phyloP scores from a whole-genome alignment of 2,329 filamentous ascomycete genomes.

The Cytospora leucostoma region DNA sequence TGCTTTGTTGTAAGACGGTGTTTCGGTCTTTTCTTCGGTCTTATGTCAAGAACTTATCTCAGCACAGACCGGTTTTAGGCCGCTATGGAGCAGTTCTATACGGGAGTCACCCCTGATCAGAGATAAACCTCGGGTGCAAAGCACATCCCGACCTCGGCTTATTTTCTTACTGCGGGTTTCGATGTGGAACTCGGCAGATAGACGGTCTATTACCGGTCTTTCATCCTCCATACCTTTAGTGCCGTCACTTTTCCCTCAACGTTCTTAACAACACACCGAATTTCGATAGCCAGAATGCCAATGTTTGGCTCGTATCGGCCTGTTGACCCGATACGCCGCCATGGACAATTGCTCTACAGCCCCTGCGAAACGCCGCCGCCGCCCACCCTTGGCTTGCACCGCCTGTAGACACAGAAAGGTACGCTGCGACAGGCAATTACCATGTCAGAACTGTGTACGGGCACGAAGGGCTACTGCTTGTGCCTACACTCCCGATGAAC shows the following conservation, averaged over 20 bases:
- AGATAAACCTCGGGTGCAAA: background rate
- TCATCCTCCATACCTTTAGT: background rate
- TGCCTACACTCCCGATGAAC: conserved; percentile 36
- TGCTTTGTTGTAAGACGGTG: too few relatives aligned
- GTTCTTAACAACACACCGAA: background rate
- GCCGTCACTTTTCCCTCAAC: background rate
- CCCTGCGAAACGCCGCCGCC: conserved; percentile 28
- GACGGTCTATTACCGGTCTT: background rate
- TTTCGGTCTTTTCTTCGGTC: too few relatives aligned
- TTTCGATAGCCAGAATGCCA: background rate
- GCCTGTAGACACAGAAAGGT: conserved; percentile 48
- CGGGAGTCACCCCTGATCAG: too few relatives aligned
- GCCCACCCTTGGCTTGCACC: conserved; percentile 36
- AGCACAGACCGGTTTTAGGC: too few relatives aligned
- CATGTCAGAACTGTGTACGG: conserved; percentile 45
- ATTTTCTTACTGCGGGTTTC: background rate
- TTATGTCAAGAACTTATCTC: too few relatives aligned
- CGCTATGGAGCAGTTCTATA: too few relatives aligned
- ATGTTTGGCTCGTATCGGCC: background rate
- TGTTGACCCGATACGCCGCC: background rate
- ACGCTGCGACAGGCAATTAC: conserved; percentile 44
- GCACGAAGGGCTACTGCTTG: conserved; percentile 39
- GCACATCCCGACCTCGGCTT: background rate
- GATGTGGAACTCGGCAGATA: background rate
- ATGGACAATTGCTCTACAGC: background rate